phyloP scores from a whole-genome alignment of 768 basidiomycete genomes.

The Mycena filopes region DNA sequence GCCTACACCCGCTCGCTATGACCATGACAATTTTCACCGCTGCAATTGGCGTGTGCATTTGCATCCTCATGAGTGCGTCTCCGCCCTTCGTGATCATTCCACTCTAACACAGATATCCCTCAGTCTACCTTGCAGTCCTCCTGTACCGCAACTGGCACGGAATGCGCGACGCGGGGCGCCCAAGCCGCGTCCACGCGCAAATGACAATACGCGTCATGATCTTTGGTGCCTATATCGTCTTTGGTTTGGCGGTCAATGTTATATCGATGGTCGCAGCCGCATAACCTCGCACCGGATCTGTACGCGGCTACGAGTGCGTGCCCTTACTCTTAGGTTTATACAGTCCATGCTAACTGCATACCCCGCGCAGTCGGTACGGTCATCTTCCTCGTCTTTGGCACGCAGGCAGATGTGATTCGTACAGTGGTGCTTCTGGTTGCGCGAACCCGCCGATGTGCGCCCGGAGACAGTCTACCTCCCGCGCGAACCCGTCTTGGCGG shows the following conservation, averaged over 20 bases:
- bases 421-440: slow-evolving; percentile 48
- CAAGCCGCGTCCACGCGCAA: slow-evolving; percentile 38
- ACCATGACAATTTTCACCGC: slow-evolving; percentile 41
- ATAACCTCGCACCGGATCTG: slow-evolving; percentile 41
- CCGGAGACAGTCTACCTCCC: slow-evolving; percentile 12
- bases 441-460: neutral
- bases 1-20: slow-evolving; percentile 34
- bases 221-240: slow-evolving; percentile 45
- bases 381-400: slow-evolving; percentile 50
- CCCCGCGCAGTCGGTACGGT: slow-evolving; percentile 43
- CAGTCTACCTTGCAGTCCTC: slow-evolving; percentile 44
- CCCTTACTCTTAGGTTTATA: neutral
- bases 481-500: slow-evolving; percentile 20
- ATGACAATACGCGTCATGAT: slow-evolving; percentile 46
- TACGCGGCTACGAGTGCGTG: slow-evolving; percentile 47
- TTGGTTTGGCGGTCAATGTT: slow-evolving; percentile 46
- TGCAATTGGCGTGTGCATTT: slow-evolving; percentile 41
- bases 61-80: slow-evolving; percentile 42
- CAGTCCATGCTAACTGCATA: neutral
- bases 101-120: neutral
- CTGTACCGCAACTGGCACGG: slow-evolving; percentile 46
- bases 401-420: slow-evolving; percentile 48
- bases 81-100: neutral
- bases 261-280: slow-evolving; percentile 38
- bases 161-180: slow-evolving; percentile 41